Evolutionary conservation across 352 stramenopile species (phyloP).

Genomic region (Discostella stelligera): DNA sequence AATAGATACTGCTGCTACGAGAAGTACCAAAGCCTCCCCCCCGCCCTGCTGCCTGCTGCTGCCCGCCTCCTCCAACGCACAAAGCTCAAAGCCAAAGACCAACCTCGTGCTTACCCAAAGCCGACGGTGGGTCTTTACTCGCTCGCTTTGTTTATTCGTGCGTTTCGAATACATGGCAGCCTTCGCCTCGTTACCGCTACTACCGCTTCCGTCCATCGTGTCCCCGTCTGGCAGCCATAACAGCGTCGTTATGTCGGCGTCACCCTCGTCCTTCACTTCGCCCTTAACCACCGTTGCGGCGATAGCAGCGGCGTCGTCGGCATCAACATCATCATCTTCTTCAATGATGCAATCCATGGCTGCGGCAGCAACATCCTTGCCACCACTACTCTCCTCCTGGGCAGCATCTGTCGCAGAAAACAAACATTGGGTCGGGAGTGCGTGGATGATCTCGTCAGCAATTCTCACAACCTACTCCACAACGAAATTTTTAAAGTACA

Average conservation of each 20-base stretch:
- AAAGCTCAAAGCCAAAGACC: not conserved
- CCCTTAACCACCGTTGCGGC: not conserved
- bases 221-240: slow-evolving; percentile 14
- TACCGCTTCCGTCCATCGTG: not conserved
- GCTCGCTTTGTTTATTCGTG: slow-evolving; percentile 12
- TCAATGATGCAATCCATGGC: not conserved
- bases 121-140: not conserved
- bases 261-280: slow-evolving; percentile 23
- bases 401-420: slow-evolving; percentile 43
- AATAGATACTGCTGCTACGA: too few species aligned
- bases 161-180: slow-evolving; percentile 32
- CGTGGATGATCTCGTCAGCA: slow-evolving; percentile 63
- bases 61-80: too few species aligned
- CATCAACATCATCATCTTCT: slow-evolving; percentile 19
- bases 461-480: slow-evolving; percentile 75
- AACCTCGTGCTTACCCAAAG: not conserved
- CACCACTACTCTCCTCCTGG: slow-evolving; percentile 15
- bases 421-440: slow-evolving; percentile 47
- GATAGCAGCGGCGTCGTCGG: not conserved
- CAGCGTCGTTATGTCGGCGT: slow-evolving; percentile 30
- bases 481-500: slow-evolving; percentile 70
- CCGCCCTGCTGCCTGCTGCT: too few species aligned
- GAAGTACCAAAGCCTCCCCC: too few species aligned
- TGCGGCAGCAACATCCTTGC: not conserved
- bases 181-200: slow-evolving; percentile 7